These are phyloP conservation scores for Schizonepeta tenuifolia DNA, from an alignment of 257 asterid genomes.

Conservation along the genomic window DNA sequence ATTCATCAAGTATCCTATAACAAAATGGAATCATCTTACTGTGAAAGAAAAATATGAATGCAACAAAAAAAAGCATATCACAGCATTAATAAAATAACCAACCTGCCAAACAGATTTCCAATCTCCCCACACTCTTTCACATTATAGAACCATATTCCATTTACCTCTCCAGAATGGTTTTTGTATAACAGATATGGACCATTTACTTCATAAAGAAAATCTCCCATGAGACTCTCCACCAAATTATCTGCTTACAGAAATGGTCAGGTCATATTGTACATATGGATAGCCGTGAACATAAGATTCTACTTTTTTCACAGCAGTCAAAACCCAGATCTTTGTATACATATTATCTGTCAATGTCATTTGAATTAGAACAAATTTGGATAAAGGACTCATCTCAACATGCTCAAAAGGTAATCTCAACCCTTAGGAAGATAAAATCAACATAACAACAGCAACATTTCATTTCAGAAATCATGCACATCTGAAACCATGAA, in stretches of 20 bases:
- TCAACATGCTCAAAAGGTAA: background rate
- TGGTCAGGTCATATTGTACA: conserved; percentile 26
- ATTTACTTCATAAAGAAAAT: conserved; percentile 87
- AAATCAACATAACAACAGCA: background rate
- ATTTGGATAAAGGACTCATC: background rate
- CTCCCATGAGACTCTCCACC: conserved; percentile 88
- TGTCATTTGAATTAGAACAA: conserved; percentile 17
- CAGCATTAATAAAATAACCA: conserved; percentile 21
- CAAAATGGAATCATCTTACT: conserved; percentile 31
- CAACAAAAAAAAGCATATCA: background rate
- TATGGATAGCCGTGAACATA: background rate
- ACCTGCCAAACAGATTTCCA: conserved; percentile 84
- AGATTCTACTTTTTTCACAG: background rate
- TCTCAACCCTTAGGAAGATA: conserved; percentile 15
- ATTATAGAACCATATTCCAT: conserved; percentile 95
- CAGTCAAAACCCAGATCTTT: background rate
- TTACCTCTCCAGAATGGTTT: conserved; percentile 84
- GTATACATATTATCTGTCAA: background rate
- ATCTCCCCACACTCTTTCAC: conserved; percentile 82
- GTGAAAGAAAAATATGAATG: conserved; percentile 6
- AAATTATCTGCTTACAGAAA: conserved; percentile 68
- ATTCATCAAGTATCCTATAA: conserved; percentile 77
- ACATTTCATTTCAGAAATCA: conserved; percentile 19
- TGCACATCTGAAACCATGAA: background rate
- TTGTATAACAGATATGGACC: conserved; percentile 81